A percentile compares a stretch with the other conserved stretches of the same genome.
Evolutionary conservation across 768 basidiomycete species (phyloP).

Genomic region (Suillus subaureus): DNA sequence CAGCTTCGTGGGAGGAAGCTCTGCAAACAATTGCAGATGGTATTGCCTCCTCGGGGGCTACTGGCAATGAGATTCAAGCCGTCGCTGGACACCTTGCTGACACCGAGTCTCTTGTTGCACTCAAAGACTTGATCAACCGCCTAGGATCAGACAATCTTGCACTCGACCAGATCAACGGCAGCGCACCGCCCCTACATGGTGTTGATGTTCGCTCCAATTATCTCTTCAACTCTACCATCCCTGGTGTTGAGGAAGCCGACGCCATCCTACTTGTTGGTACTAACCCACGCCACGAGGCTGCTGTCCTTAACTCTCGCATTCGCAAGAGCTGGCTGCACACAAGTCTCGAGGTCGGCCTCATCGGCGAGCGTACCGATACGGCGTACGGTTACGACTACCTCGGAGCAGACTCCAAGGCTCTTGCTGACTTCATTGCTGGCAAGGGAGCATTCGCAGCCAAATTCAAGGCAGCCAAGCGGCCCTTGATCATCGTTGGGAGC

Average conservation of each 20-base stretch:
- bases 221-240: slow-evolving; percentile 92
- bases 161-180: slow-evolving; percentile 73
- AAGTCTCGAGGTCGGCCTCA: slow-evolving; percentile 81
- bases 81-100: slow-evolving; percentile 93
- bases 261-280: slow-evolving; percentile 93
- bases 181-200: slow-evolving; percentile 70
- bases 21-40: slow-evolving; percentile 79
- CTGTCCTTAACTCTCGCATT: slow-evolving; percentile 96
- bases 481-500: slow-evolving; percentile 92
- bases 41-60: slow-evolving; percentile 75
- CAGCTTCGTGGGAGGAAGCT: slow-evolving; percentile 91
- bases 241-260: slow-evolving; percentile 89
- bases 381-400: slow-evolving; percentile 94
- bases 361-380: slow-evolving; percentile 90
- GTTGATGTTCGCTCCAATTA: slow-evolving; percentile 95
- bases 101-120: slow-evolving; percentile 88
- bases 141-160: slow-evolving; percentile 94
- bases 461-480: slow-evolving; percentile 88
- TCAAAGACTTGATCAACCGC: slow-evolving; percentile 92
- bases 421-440: slow-evolving; percentile 76
- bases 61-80: slow-evolving; percentile 91
- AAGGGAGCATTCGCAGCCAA: slow-evolving; percentile 81
- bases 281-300: slow-evolving; percentile 96
- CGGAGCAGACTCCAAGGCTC: slow-evolving; percentile 72
- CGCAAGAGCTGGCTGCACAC: slow-evolving; percentile 93